Base-by-base conservation (phyloP, 2,329 filamentous ascomycete genomes). In the Xylaria sp. region DNA sequence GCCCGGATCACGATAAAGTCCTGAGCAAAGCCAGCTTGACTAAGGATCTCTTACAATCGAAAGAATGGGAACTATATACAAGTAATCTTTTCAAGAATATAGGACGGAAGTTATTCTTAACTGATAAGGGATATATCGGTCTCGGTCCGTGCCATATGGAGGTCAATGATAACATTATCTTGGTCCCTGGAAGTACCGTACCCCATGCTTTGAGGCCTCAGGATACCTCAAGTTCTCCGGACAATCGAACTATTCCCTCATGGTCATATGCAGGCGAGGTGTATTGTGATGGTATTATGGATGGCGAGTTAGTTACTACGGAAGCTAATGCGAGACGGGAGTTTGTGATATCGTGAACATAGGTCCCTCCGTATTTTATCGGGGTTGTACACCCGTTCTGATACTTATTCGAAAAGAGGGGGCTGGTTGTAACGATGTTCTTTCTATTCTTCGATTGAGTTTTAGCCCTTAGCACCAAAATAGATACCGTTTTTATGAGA, bases 211-310 rank as follows among this genome's bases (percentile, higher is more conserved):
- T 81, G 54, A 73, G 76, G 56, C 46, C 50, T 0, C 15, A 9
- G 1, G 41, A 0, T 12, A 41, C n/a, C 23, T 15, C 23, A 12
- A 7, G 7, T 6, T 10, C 23, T 13, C n/a, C 1, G n/a, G 46
- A 4, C 5, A 4, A 32, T 2, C 12, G 23, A 12, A 20, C 10
- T 28, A n/a, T 10, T 3, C 8, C 9, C 2, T 4, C n/a, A n/a
- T 80, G 77, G 72, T 58, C 66, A 23, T 78, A 78, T 59, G 13
- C 80, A 1, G 78, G 79, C 1, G 79, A 79, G 66, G 73, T 74
- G 1, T 81, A 80, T 56, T 80, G 78, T 44, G 78, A 80, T 20
- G 78, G 79, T 2, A 59, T 80, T 18, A 81, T 80, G 79, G 64
- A 79, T 15, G 79, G 79, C 1, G 77, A 80, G 68, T 62, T 74